phyloP scores from a whole-genome alignment of 2,329 filamentous ascomycete genomes.

The Chrysosporium keratinophilum region DNA sequence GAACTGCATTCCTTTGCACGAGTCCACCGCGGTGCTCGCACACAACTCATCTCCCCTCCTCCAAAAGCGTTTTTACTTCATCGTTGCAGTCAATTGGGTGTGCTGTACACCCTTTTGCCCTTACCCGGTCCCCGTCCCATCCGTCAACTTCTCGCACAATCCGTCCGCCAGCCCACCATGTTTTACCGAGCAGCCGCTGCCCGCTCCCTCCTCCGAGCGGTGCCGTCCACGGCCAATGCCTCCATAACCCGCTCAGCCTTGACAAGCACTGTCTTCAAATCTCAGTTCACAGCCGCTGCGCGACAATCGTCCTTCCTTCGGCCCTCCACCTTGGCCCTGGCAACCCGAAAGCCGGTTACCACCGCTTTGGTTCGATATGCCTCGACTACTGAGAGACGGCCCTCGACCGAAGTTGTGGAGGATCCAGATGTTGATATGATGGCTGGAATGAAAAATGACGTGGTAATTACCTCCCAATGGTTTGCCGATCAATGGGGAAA shows the following conservation, averaged over 20 bases:
- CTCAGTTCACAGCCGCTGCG: conserved; percentile 36
- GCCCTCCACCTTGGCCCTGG: conserved; percentile 33
- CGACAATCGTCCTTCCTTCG: conserved; percentile 29
- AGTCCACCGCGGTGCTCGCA: background rate
- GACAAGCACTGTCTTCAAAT: conserved; percentile 35
- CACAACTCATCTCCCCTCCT: conserved; percentile 5
- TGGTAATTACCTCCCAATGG: conserved; percentile 42
- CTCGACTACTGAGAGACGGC: conserved; percentile 44
- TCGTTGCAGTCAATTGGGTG: conserved; percentile 4
- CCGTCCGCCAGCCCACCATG: conserved; percentile 30
- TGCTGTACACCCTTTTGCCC: background rate
- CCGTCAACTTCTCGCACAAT: conserved; percentile 8
- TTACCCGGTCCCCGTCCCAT: background rate
- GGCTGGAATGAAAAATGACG: conserved; percentile 43
- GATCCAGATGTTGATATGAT: conserved; percentile 42
- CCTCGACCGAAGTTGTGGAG: conserved; percentile 49
- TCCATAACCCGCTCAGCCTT: conserved; percentile 34
- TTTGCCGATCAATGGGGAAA: background rate
- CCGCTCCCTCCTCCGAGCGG: conserved; percentile 37
- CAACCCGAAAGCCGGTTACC: conserved; percentile 37
- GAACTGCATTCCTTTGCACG: background rate
- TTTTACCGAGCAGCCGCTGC: conserved; percentile 37
- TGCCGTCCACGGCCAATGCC: conserved; percentile 33
- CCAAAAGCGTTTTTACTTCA: background rate
- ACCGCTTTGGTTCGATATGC: conserved; percentile 42